These are phyloP conservation scores for Suaeda aralocaspica DNA, from an alignment of 148 eudicot genomes.

Conservation along the genomic window DNA sequence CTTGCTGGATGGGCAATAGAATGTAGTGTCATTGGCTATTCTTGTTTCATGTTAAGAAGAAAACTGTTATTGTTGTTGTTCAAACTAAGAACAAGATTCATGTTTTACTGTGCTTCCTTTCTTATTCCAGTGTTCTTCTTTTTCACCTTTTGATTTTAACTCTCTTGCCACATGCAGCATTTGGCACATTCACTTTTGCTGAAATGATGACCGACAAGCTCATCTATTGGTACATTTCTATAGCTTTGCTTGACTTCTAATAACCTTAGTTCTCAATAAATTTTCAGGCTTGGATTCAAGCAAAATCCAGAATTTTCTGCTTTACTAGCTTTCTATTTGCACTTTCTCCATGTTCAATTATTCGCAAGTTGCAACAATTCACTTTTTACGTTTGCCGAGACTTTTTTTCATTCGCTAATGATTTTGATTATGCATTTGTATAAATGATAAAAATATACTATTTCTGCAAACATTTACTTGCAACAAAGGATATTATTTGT, in stretches of 20 bases:
- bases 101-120: background rate
- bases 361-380: too few species aligned
- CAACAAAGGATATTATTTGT: too few species aligned
- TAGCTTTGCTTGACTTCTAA: background rate
- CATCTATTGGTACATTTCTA: conserved; percentile 59
- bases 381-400: too few species aligned
- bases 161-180: conserved; percentile 53
- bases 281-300: background rate
- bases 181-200: conserved; percentile 78
- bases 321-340: too few species aligned
- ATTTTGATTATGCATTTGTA: too few species aligned
- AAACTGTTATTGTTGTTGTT: background rate
- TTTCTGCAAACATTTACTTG: too few species aligned
- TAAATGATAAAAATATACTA: too few species aligned
- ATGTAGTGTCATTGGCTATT: background rate
- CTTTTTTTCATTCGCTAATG: too few species aligned
- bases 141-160: conserved; percentile 6
- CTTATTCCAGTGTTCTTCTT: background rate
- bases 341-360: too few species aligned
- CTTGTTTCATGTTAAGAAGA: background rate
- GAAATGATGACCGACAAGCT: conserved; percentile 83
- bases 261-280: background rate
- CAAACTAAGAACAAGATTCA: background rate
- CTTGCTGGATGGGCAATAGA: too few species aligned
- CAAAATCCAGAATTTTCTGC: background rate